Percentiles rank a stretch among this genome's conserved stretches.
These are phyloP conservation scores for Helianthus annuus DNA, from an alignment of 129 eudicot species.

Conservation along the genomic window DNA sequence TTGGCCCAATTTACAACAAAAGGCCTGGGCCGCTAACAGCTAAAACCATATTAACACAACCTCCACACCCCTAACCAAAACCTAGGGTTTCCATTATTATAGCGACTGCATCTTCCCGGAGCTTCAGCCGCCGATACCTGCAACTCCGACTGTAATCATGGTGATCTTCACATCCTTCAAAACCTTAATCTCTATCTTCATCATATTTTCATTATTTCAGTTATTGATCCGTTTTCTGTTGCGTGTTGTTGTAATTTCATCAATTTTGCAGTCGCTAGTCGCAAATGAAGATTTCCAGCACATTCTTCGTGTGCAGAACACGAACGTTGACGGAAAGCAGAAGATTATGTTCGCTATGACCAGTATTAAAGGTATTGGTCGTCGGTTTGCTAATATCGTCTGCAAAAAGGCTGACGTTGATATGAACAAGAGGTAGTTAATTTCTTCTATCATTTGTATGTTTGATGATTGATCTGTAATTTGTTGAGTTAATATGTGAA, in stretches of 20 bases:
- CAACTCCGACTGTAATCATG: constrained; percentile 28
- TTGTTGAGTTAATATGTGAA: not conserved
- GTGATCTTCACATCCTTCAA: not conserved
- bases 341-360: constrained; percentile 73
- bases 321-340: constrained; percentile 70
- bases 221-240: not conserved
- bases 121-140: constrained; percentile 26
- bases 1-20: not conserved
- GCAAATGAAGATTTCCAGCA: constrained; percentile 70
- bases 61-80: not conserved
- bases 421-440: constrained; percentile 65
- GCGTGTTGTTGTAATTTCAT: not conserved
- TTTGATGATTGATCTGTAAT: not conserved
- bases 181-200: not conserved
- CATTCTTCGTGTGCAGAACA: constrained; percentile 74
- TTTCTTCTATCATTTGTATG: not conserved
- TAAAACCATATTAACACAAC: not conserved
- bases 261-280: constrained; percentile 47
- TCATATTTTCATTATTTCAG: not conserved
- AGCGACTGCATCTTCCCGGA: not conserved
- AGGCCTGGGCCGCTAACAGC: not conserved
- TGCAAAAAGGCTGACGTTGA: constrained; percentile 73
- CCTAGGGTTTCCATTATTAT: constrained; percentile 28
- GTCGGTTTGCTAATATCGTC: constrained; percentile 69
- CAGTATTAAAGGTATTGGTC: constrained; percentile 69